Conservation (phyloP, 352 stramenopile species). For the Pythium biforme region DNA sequence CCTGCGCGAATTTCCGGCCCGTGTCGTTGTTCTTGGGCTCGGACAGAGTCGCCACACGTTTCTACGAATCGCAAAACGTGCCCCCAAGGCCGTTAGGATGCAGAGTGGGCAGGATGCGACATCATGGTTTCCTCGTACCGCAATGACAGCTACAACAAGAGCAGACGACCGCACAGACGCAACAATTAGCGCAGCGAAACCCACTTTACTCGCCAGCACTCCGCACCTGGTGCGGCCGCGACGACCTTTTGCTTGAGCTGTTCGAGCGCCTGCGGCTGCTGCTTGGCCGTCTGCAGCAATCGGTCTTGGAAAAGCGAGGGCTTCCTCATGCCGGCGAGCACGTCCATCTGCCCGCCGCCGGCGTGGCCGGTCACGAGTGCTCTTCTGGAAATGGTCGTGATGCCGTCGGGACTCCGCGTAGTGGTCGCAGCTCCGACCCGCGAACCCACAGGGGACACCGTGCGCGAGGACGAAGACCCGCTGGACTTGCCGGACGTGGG, state of each 20-base stretch:
- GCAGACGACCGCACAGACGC: background rate
- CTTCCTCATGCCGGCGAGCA: conserved; percentile 57
- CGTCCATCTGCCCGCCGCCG: conserved; percentile 20
- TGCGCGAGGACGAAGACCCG: conserved; percentile 10
- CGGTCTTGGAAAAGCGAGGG: conserved; percentile 55
- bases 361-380: conserved; percentile 13
- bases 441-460: conserved; percentile 11
- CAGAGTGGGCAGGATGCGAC: too few species aligned
- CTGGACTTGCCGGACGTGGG: background rate
- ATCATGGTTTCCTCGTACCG: conserved; percentile 1
- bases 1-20: conserved; percentile 54
- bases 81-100: too few species aligned
- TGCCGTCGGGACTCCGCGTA: conserved; percentile 45
- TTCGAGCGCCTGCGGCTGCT: conserved; percentile 41
- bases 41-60: conserved; percentile 62
- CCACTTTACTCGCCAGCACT: too few species aligned
- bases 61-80: too few species aligned
- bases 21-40: conserved; percentile 42
- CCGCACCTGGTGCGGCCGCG: conserved; percentile 40
- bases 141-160: conserved; percentile 17
- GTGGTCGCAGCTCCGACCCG: conserved; percentile 3
- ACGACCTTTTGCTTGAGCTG: conserved; percentile 52
- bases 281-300: conserved; percentile 46
- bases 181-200: too few species aligned
- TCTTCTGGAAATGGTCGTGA: conserved; percentile 57